Percentiles rank a stretch among this genome's conserved stretches.
phyloP scores from a whole-genome alignment of 2,329 filamentous ascomycete genomes.

The Dothideomycetes sp. region DNA sequence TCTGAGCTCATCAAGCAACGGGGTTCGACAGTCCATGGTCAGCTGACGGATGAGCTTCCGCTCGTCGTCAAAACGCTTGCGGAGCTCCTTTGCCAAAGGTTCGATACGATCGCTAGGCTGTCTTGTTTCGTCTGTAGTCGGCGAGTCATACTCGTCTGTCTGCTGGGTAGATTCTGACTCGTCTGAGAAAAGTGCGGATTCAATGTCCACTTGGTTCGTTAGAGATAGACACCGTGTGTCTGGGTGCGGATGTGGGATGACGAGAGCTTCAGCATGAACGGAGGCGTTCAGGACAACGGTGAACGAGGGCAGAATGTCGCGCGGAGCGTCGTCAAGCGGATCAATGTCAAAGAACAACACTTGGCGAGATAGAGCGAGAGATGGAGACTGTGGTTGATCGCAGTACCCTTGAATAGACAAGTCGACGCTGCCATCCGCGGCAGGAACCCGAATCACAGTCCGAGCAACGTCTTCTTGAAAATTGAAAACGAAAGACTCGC shows the following conservation, averaged over 20 bases:
- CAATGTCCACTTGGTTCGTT: background rate
- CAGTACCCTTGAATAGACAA: constrained; percentile 6
- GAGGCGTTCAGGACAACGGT: background rate
- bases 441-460: constrained; percentile 4
- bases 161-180: too few species aligned
- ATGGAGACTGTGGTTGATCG: background rate
- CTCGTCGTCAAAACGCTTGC: background rate
- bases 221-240: background rate
- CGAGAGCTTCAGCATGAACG: background rate
- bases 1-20: background rate
- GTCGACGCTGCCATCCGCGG: constrained; percentile 5
- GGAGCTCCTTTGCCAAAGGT: background rate
- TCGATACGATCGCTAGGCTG: too few species aligned
- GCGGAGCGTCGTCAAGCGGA: background rate
- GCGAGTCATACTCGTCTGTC: too few species aligned
- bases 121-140: too few species aligned
- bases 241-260: background rate
- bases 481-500: constrained; percentile 1
- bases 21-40: constrained; percentile 4
- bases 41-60: background rate
- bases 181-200: background rate
- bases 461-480: background rate
- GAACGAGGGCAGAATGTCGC: background rate
- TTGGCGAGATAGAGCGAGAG: background rate
- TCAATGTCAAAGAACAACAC: background rate